These are phyloP conservation scores for Chloranthus sessilifolius DNA, from an alignment of 164 flowering plant species.

Conservation along the genomic window DNA sequence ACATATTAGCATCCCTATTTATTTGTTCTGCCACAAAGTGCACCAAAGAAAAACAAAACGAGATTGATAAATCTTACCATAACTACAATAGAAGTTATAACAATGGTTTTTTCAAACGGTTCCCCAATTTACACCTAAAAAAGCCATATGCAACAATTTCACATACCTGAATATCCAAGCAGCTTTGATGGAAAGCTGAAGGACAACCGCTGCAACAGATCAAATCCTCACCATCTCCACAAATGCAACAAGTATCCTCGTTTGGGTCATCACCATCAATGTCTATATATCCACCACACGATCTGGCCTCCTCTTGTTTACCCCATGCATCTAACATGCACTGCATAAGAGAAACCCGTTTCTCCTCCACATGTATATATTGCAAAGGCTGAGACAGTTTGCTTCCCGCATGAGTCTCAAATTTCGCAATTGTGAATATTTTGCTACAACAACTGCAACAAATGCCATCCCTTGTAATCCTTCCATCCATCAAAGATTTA, in stretches of 20 bases:
- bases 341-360: slow-evolving; percentile 74
- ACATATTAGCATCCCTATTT: too few species aligned
- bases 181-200: slow-evolving; percentile 88
- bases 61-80: too few species aligned
- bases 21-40: too few species aligned
- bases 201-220: slow-evolving; percentile 99
- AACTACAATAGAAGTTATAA: too few species aligned
- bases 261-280: slow-evolving; percentile 82
- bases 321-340: slow-evolving; percentile 93
- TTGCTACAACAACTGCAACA: slow-evolving; percentile 95
- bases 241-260: slow-evolving; percentile 95
- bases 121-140: too few species aligned
- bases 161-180: slow-evolving; percentile 76
- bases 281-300: slow-evolving; percentile 47
- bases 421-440: slow-evolving; percentile 71
- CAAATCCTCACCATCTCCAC: slow-evolving; percentile 98
- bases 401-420: slow-evolving; percentile 97
- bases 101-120: too few species aligned
- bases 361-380: slow-evolving; percentile 58
- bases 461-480: slow-evolving; percentile 90
- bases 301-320: slow-evolving; percentile 46
- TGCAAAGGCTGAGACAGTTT: slow-evolving; percentile 75
- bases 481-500: slow-evolving; percentile 66
- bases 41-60: too few species aligned
- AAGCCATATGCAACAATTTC: slow-evolving; percentile 4